A percentile compares a stretch with the other conserved stretches of the same genome.
Conservation (phyloP, 2,329 filamentous ascomycete species). For the Beauveria bassiana region DNA sequence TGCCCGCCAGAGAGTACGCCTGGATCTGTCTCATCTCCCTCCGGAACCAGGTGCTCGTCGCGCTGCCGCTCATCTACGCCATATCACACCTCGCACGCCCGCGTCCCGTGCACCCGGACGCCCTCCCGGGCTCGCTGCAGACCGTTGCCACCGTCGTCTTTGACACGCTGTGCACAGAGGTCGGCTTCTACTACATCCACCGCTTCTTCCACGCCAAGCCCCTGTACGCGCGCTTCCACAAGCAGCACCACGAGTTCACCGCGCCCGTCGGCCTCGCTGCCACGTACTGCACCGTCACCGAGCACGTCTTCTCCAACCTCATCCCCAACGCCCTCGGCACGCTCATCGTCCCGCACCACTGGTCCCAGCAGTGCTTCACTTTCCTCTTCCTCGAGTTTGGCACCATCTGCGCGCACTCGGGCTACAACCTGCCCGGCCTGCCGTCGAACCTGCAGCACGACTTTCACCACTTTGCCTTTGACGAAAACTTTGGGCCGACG, state of each 20-base stretch:
- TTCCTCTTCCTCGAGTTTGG: constrained; percentile 15
- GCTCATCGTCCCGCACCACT: constrained; percentile 13
- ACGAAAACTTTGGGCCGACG: constrained; percentile 15
- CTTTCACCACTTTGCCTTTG: constrained; percentile 17
- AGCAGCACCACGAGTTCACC: constrained; percentile 43
- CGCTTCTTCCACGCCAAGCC: constrained; percentile 36
- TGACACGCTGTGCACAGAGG: constrained; percentile 24
- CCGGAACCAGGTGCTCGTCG: constrained; percentile 34
- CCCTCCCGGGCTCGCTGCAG: constrained; percentile 6
- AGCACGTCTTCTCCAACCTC: constrained; percentile 42
- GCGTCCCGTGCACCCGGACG: not conserved
- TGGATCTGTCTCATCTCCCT: constrained; percentile 26
- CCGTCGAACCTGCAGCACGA: constrained; percentile 15
- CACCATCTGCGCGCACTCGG: constrained; percentile 13
- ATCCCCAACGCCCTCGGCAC: constrained; percentile 35
- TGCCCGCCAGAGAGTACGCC: constrained; percentile 10
- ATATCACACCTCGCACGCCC: not conserved
- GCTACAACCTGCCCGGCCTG: constrained; percentile 14
- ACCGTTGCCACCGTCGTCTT: constrained; percentile 12
- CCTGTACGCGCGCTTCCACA: constrained; percentile 41
- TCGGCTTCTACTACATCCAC: constrained; percentile 44
- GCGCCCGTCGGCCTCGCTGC: constrained; percentile 42
- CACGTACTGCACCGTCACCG: constrained; percentile 43
- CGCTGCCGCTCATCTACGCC: constrained; percentile 3
- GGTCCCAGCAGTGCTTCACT: constrained; percentile 14